Conservation (phyloP, 225 moss, liverwort and hornwort genomes). For the Bryum argenteum region DNA sequence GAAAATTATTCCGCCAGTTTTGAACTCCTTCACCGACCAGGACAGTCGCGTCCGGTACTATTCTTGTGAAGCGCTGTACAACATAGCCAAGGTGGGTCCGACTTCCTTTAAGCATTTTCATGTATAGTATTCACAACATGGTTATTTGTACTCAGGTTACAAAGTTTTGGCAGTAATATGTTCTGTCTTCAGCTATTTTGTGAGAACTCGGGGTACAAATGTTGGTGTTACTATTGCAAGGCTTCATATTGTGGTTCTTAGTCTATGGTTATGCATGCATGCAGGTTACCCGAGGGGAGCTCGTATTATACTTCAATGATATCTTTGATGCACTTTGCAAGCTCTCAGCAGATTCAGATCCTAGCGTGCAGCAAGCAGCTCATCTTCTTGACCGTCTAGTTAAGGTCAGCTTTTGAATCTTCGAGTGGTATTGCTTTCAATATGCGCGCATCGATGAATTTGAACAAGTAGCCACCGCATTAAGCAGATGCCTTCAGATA, state of each 20-base stretch:
- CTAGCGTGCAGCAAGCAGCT: constrained; percentile 90
- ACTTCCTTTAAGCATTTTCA: constrained; percentile 12
- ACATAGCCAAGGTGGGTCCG: constrained; percentile 88
- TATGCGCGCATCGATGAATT: constrained; percentile 11
- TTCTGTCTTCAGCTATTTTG: too few relatives aligned
- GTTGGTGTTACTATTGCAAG: not conserved
- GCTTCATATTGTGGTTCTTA: constrained; percentile 8
- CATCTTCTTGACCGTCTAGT: constrained; percentile 89
- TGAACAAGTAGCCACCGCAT: constrained; percentile 17
- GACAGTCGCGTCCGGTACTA: constrained; percentile 94
- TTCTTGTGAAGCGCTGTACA: constrained; percentile 95
- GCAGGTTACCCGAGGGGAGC: constrained; percentile 91
- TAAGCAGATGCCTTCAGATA: constrained; percentile 6
- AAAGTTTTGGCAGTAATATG: not conserved
- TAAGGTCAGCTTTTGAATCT: constrained; percentile 56
- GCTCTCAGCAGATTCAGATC: constrained; percentile 95
- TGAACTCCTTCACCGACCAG: constrained; percentile 93
- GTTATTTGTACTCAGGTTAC: not conserved
- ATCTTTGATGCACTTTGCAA: constrained; percentile 96
- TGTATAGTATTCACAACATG: constrained; percentile 11
- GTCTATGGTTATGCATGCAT: constrained; percentile 26
- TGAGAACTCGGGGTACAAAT: too few relatives aligned
- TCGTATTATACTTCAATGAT: constrained; percentile 89
- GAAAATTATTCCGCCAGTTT: constrained; percentile 92
- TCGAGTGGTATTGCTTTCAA: constrained; percentile 4